Percentiles rank a stretch among this genome's conserved stretches.
Conservation (phyloP, 176 grass and related monocot species). For the Musa beccarii region DNA sequence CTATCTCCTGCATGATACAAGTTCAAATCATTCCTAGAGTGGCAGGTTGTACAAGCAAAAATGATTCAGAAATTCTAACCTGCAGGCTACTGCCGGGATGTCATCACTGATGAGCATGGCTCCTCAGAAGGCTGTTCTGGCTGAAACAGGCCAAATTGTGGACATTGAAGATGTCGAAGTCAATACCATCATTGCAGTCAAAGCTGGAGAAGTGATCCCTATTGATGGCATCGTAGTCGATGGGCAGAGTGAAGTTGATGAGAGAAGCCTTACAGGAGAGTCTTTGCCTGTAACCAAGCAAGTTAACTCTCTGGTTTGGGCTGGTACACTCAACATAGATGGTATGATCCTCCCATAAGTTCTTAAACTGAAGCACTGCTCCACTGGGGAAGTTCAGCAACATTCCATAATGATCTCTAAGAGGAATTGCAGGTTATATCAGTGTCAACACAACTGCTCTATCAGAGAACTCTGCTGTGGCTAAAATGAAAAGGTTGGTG, state of each 20-base stretch:
- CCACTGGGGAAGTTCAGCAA: too few relatives aligned
- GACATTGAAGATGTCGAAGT: slow-evolving; percentile 22
- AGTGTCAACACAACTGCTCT: slow-evolving; percentile 42
- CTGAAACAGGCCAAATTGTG: slow-evolving; percentile 30
- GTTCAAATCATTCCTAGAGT: neutral
- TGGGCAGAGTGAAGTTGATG: slow-evolving; percentile 52
- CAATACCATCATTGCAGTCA: slow-evolving; percentile 35
- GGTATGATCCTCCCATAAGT: slow-evolving; percentile 17
- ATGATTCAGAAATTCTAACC: neutral
- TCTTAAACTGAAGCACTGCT: neutral
- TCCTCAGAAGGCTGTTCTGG: slow-evolving; percentile 45
- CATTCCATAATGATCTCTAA: neutral
- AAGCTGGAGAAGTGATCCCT: slow-evolving; percentile 54
- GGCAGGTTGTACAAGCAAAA: neutral
- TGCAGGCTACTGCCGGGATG: slow-evolving; percentile 50
- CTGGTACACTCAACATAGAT: slow-evolving; percentile 64
- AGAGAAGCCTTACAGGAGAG: slow-evolving; percentile 82
- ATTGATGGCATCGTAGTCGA: slow-evolving; percentile 57
- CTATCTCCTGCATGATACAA: neutral
- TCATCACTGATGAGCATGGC: slow-evolving; percentile 42
- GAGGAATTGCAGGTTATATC: slow-evolving; percentile 41
- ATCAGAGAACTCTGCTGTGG: slow-evolving; percentile 57
- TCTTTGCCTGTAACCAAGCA: slow-evolving; percentile 55
- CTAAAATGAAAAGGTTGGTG: slow-evolving; percentile 66
- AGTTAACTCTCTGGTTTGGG: slow-evolving; percentile 38